Evolutionary conservation across 768 basidiomycete species (phyloP).

Genomic region (Lanmaoa rubissima): DNA sequence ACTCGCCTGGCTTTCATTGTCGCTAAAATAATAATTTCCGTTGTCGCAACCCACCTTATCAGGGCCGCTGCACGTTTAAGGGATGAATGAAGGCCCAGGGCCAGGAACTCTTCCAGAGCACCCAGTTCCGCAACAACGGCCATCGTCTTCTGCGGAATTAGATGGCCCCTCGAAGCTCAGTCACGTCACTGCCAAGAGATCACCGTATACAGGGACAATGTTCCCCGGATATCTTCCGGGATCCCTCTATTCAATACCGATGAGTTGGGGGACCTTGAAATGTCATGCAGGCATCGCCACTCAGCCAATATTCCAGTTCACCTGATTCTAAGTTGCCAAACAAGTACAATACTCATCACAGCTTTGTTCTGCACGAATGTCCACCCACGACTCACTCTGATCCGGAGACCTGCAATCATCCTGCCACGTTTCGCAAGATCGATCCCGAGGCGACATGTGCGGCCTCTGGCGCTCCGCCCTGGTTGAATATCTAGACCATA

Average conservation of each 20-base stretch:
- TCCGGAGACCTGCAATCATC: too few species aligned
- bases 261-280: not conserved
- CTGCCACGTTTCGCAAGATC: too few species aligned
- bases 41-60: not conserved
- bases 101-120: not conserved
- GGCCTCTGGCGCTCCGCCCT: not conserved
- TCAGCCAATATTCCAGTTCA: not conserved
- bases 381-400: too few species aligned
- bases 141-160: too few species aligned
- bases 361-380: too few species aligned
- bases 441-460: not conserved
- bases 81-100: not conserved
- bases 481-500: not conserved
- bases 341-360: too few species aligned
- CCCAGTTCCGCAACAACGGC: not conserved
- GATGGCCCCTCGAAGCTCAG: not conserved
- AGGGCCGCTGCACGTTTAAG: not conserved
- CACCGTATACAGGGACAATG: not conserved
- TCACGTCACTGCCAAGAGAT: not conserved
- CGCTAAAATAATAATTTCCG: not conserved
- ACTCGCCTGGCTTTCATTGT: too few species aligned
- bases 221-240: not conserved
- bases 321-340: too few species aligned
- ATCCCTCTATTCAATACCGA: not conserved
- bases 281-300: not conserved